Conservation (phyloP, 495 filamentous ascomycete genomes). For the Penicillium simplicissimum region DNA sequence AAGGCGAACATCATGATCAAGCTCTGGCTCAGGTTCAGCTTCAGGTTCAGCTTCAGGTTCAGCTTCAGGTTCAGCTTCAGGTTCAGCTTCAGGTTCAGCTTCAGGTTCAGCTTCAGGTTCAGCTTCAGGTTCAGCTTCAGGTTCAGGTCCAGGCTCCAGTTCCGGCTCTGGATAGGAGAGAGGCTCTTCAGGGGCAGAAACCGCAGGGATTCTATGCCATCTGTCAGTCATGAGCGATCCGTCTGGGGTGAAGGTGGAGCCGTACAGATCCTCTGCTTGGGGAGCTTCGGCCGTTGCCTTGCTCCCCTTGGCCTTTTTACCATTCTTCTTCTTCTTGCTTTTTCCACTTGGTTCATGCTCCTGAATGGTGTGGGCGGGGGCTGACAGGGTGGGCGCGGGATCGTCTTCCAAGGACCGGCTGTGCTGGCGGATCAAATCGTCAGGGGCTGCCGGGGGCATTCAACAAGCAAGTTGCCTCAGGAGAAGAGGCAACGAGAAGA, state of each 20-base stretch:
- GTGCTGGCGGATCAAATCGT: conserved; percentile 47
- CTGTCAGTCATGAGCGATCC: background rate
- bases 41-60: conserved; percentile 8
- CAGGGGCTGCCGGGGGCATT: conserved; percentile 51
- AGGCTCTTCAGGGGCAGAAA: conserved; percentile 35
- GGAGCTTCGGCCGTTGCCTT: conserved; percentile 38
- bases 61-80: too few species aligned
- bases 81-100: too few species aligned
- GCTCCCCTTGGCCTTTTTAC: conserved; percentile 42
- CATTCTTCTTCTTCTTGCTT: conserved; percentile 49
- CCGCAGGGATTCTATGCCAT: conserved; percentile 28
- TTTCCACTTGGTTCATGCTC: conserved; percentile 48
- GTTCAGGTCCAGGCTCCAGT: too few species aligned
- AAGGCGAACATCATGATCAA: conserved; percentile 27
- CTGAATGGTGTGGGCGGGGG: conserved; percentile 25
- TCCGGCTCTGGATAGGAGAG: conserved; percentile 35
- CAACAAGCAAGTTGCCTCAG: conserved; percentile 40
- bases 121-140: too few species aligned
- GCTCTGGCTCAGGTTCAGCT: conserved; percentile 11
- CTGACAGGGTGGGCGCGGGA: conserved; percentile 32
- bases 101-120: too few species aligned
- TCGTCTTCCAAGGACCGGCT: conserved; percentile 45
- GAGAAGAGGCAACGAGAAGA: conserved; percentile 28
- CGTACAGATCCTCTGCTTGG: conserved; percentile 49
- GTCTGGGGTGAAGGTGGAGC: background rate